phyloP scores from a whole-genome alignment of 1,139 yeast genomes.

The Taiozyma sp. region DNA sequence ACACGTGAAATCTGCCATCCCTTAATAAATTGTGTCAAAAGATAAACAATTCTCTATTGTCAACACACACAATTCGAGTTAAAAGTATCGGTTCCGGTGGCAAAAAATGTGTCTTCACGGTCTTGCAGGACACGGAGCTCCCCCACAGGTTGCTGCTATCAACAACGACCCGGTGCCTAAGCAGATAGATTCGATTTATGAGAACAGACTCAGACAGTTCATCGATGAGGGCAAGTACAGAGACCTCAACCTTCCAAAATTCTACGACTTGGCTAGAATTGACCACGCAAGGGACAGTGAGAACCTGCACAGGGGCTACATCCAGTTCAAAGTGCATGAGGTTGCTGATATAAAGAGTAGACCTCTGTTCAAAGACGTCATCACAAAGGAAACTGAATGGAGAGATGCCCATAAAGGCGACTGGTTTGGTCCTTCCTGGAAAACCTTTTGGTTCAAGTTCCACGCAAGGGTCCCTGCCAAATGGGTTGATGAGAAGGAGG shows the following conservation, averaged over 20 bases:
- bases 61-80: background rate
- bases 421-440: slow-evolving; percentile 94
- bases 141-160: slow-evolving; percentile 10
- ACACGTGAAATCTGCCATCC: background rate
- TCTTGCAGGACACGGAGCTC: background rate
- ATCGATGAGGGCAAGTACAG: slow-evolving; percentile 60
- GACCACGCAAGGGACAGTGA: slow-evolving; percentile 31
- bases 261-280: slow-evolving; percentile 60
- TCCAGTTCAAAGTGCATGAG: slow-evolving; percentile 29
- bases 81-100: background rate
- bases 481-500: slow-evolving; percentile 49
- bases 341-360: slow-evolving; percentile 38
- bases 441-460: slow-evolving; percentile 89
- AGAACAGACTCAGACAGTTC: slow-evolving; percentile 78
- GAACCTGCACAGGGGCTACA: slow-evolving; percentile 26
- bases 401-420: slow-evolving; percentile 62
- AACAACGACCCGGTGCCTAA: slow-evolving; percentile 75
- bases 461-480: slow-evolving; percentile 54
- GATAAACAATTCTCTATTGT: no score
- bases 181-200: slow-evolving; percentile 77
- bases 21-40: background rate
- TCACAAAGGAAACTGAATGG: slow-evolving; percentile 36
- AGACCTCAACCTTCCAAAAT: slow-evolving; percentile 73
- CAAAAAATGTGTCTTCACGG: background rate
- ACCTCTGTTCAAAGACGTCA: slow-evolving; percentile 73